Evolutionary conservation across 257 asterid species (phyloP), one percentile per base, ranked within the genome.

Genomic region (Eucommia ulmoides): DNA sequence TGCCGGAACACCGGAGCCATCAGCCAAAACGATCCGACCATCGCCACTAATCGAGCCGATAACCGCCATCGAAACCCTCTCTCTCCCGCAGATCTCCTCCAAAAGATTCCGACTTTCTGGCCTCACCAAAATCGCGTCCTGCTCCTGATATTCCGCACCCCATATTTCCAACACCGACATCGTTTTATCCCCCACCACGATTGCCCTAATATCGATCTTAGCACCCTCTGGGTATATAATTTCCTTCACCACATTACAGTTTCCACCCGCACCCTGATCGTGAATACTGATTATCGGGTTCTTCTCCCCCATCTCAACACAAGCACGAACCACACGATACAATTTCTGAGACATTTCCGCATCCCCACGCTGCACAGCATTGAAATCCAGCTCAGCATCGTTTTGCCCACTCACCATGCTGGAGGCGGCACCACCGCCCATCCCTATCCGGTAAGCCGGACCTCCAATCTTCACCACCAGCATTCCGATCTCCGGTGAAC

Each of bases 91-190:
- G 41, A 89, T 71, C 14, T 82, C 65, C 65, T 74, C 76, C 63
- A 89, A 47, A 51, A 78, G 62, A 9, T 68, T 50, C 1, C 65
- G 83, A 55, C 82, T 85, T 66, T 82, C 96, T n/a, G 94, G 78
- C 65, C 73, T 85, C 68, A 89, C 94, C 78, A 89, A 67, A 60
- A 89, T 85, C 23, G 98, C 98, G 59, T 89, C 98, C 60, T 89
- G 98, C 74, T 89, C 98, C 65, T 89, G 98, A 69, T 85, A 89
- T 65, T 89, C 98, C 4, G 98, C 96, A 52, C 98, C 96, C 98
- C 96, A 85, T 62, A 89, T 82, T 73, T 89, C 98, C 74, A 89
- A 67, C 52, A 82, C 64, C 23, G 94, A 89, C 98, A 89, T 85
- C 0, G 98, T 89, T 64, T 85, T 69, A 60, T 89, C 98, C 51